Base-by-base conservation (phyloP, 192 early-diverging fungal species). In the Coemansia furcata region DNA sequence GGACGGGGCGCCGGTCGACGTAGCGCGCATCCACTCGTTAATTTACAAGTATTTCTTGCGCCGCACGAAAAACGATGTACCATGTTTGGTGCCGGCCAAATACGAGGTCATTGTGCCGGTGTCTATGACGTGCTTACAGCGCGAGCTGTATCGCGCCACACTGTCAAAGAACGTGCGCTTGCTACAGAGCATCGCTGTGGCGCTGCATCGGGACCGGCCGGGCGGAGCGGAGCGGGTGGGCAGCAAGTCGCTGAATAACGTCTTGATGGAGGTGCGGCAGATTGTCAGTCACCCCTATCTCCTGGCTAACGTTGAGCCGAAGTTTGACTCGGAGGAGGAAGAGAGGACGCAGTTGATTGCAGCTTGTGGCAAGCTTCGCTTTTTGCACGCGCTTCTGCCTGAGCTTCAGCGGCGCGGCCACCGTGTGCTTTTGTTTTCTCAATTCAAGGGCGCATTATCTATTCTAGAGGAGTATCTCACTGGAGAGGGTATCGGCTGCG, bases 191-290 rank as follows among this genome's bases (percentile, higher is more conserved):
- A 78, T 82, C 11, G 58, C 74, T 0, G 36, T 49, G 1, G 76
- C 76, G 0, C 38, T 82, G 55, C 80, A 74, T 14, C 59, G 57
- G 33, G 32, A 35, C 3, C 54, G 14, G 23, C 23, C 42, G n/a
- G 62, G 19, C 23, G n/a, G 38, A 3, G 61, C 30, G 23, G 61
- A 46, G 5, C 6, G 33, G 12, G 10, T 30, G 14, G 60, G 42
- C 55, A 50, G 54, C 57, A 7, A 33, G 37, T 91, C 88, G 61
- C 80, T 96, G 68, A 75, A 91, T 46, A 99, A 99, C 75, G 89
- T 98, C 29, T 90, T 92, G 47, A 94, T 97, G 89, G 94, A 98
- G 80, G 83, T 99, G 39, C 96, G 95, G 72, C 95, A 95, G 68
- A 92, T 92, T 9, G 87, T 90, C 60, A 98, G 98, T 71, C 95